Evolutionary conservation across 345 rosid genomes (phyloP).

Genomic region (Lumnitzera racemosa): DNA sequence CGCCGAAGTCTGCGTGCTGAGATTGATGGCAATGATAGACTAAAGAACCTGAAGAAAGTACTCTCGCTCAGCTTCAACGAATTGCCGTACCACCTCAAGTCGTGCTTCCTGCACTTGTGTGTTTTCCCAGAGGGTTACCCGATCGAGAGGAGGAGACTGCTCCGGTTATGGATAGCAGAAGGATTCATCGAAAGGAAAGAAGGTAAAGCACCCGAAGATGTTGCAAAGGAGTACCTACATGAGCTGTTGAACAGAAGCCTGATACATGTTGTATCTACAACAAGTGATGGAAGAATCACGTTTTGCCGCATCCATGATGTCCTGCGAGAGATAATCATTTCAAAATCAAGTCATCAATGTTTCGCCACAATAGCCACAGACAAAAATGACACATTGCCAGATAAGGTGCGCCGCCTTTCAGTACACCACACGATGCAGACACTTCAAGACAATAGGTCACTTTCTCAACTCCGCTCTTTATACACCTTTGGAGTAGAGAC

Average conservation of each 20-base stretch:
- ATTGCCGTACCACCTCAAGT: constrained; percentile 33
- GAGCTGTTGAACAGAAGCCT: constrained; percentile 36
- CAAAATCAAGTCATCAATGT: constrained; percentile 29
- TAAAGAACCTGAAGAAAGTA: constrained; percentile 22
- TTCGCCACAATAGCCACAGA: constrained; percentile 23
- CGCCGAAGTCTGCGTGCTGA: constrained; percentile 24
- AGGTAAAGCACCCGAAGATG: constrained; percentile 37
- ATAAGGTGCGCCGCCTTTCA: constrained; percentile 36
- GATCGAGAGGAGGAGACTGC: constrained; percentile 15
- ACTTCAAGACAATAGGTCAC: constrained; percentile 6
- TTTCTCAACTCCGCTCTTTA: constrained; percentile 29
- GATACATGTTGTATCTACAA: constrained; percentile 19
- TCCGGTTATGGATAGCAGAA: constrained; percentile 37
- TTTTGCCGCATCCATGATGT: constrained; percentile 32
- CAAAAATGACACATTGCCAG: constrained; percentile 12
- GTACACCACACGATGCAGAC: constrained; percentile 16
- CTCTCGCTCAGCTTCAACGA: constrained; percentile 34
- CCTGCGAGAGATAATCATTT: constrained; percentile 23
- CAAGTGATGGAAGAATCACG: constrained; percentile 24
- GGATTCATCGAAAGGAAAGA: constrained; percentile 30
- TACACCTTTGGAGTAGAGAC: constrained; percentile 22
- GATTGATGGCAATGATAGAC: constrained; percentile 20
- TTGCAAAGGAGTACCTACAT: constrained; percentile 30
- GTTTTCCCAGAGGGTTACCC: constrained; percentile 30
- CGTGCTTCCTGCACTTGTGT: constrained; percentile 34